phyloP scores from a whole-genome alignment of 108 stramenopile species.

The Fragilariopsis cylindrus region DNA sequence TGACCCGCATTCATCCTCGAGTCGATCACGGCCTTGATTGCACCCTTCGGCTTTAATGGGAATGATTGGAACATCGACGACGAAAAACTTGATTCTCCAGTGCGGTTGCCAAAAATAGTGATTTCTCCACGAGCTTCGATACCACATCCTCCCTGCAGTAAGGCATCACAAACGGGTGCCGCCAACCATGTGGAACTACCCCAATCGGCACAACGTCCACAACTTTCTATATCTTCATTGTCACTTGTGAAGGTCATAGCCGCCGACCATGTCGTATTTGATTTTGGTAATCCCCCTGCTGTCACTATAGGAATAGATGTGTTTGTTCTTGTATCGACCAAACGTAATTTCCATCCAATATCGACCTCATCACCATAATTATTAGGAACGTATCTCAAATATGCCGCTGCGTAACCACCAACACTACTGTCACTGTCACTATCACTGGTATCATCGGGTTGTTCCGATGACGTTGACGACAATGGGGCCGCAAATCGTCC shows the following conservation, averaged over 20 bases:
- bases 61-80: background rate
- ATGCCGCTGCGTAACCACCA: constrained; percentile 43
- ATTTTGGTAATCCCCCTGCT: constrained; percentile 47
- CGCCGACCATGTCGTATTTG: constrained; percentile 48
- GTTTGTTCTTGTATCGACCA: constrained; percentile 15
- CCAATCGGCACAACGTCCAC: constrained; percentile 52
- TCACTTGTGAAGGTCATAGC: constrained; percentile 53
- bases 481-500: constrained; percentile 35
- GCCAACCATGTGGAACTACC: constrained; percentile 45
- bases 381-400: constrained; percentile 47
- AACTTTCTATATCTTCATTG: constrained; percentile 40
- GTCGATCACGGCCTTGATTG: background rate
- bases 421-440: background rate
- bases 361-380: constrained; percentile 53
- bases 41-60: constrained; percentile 10
- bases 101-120: constrained; percentile 36
- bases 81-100: constrained; percentile 37
- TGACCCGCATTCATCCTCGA: too few relatives aligned
- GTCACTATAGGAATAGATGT: constrained; percentile 33
- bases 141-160: constrained; percentile 3
- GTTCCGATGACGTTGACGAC: constrained; percentile 11
- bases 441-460: background rate
- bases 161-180: constrained; percentile 28
- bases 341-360: constrained; percentile 47
- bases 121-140: constrained; percentile 39